Conservation (phyloP, 805 yeast genomes). For the Priceomyces carsonii region DNA sequence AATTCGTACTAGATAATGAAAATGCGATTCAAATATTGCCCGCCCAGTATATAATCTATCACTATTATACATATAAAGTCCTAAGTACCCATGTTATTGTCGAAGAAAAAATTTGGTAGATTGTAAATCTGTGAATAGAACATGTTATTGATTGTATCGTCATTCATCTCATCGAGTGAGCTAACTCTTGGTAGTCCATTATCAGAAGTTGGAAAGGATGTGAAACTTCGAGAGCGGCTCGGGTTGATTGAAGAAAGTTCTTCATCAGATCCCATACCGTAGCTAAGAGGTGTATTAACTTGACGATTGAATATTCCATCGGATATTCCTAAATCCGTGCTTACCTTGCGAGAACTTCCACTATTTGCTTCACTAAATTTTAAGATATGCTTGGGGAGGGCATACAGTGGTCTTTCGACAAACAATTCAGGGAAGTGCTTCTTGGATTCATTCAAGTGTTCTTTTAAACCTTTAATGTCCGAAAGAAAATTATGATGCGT, state of each 20-base stretch:
- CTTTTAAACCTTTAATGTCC: conserved; percentile 15
- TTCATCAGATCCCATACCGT: too few relatives aligned
- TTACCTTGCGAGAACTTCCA: too few relatives aligned
- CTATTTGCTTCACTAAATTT: neutral
- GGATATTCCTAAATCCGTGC: too few relatives aligned
- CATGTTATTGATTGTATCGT: conserved; percentile 22
- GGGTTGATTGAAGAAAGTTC: too few relatives aligned
- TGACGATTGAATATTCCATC: too few relatives aligned
- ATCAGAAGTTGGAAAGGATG: too few relatives aligned
- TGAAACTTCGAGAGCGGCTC: too few relatives aligned
- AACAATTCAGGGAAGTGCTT: conserved; percentile 19
- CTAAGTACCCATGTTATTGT: conserved; percentile 28
- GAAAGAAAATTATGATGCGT: conserved; percentile 16
- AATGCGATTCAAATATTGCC: conserved; percentile 1
- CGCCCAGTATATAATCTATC: neutral
- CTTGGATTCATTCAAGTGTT: conserved; percentile 17
- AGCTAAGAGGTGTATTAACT: too few relatives aligned
- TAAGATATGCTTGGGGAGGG: neutral
- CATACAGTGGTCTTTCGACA: conserved; percentile 1
- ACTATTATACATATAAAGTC: neutral
- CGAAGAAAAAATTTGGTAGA: conserved; percentile 41
- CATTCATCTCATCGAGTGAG: too few relatives aligned
- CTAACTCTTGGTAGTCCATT: too few relatives aligned
- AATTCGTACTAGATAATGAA: conserved; percentile 71
- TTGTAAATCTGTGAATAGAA: conserved; percentile 26